These are phyloP conservation scores for Seminavis robusta DNA, from an alignment of 108 stramenopile species.

Conservation along the genomic window DNA sequence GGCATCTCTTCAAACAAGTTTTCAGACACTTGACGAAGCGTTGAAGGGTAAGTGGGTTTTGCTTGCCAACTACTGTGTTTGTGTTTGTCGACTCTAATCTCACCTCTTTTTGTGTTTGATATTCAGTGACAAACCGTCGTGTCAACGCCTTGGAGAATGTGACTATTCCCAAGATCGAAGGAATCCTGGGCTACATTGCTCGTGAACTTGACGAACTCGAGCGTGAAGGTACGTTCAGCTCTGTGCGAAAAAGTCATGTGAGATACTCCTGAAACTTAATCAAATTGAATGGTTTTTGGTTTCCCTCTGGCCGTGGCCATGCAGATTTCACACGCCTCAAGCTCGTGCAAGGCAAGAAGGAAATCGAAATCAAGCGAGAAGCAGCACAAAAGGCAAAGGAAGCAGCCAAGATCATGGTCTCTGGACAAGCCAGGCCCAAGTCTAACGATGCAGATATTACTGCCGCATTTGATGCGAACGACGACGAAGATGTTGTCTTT, in stretches of 20 bases:
- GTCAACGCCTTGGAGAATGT: slow-evolving; percentile 99
- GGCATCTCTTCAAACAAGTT: slow-evolving; percentile 96
- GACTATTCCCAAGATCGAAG: slow-evolving; percentile 96
- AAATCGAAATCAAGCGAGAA: slow-evolving; percentile 43
- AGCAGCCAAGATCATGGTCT: slow-evolving; percentile 12
- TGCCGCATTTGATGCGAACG: slow-evolving; percentile 70
- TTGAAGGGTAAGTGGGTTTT: too few species aligned
- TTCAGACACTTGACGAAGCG: slow-evolving; percentile 96
- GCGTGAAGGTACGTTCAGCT: slow-evolving; percentile 78
- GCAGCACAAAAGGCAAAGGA: slow-evolving; percentile 21
- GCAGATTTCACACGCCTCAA: slow-evolving; percentile 98
- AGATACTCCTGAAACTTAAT: neutral
- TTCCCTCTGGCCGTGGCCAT: neutral
- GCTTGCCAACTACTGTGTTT: too few species aligned
- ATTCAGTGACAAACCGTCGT: slow-evolving; percentile 97
- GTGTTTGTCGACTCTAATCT: too few species aligned
- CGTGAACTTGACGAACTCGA: slow-evolving; percentile 98
- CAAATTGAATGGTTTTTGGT: neutral
- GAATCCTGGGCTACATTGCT: slow-evolving; percentile 88
- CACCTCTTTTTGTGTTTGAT: too few species aligned
- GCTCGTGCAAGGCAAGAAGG: slow-evolving; percentile 90
- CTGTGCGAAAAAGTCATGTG: neutral
- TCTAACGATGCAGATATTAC: slow-evolving; percentile 72
- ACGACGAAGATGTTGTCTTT: slow-evolving; percentile 88
- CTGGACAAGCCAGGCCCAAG: slow-evolving; percentile 18